These are phyloP conservation scores for Otatea glauca DNA, from an alignment of 176 grass and related monocot species.

Conservation along the genomic window DNA sequence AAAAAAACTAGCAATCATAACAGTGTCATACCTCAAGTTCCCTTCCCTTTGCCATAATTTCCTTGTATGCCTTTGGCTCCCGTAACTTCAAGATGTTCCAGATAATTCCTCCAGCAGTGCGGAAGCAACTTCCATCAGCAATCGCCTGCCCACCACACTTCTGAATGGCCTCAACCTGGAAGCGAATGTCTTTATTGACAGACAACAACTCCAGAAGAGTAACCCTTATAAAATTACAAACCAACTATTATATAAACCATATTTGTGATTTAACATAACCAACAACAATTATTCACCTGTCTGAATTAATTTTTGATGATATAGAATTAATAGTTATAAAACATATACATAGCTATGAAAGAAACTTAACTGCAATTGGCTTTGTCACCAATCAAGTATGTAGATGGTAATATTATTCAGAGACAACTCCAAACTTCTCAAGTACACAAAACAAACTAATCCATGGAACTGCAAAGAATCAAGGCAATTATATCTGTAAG, in stretches of 20 bases:
- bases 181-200: slow-evolving; percentile 35
- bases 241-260: not conserved
- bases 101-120: slow-evolving; percentile 89
- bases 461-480: slow-evolving; percentile 61
- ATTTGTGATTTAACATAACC: not conserved
- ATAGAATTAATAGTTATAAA: not conserved
- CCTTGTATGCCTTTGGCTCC: slow-evolving; percentile 93
- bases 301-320: not conserved
- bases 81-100: slow-evolving; percentile 97
- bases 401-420: slow-evolving; percentile 50
- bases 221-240: not conserved
- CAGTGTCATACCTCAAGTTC: slow-evolving; percentile 79
- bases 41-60: slow-evolving; percentile 93
- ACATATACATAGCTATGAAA: slow-evolving; percentile 48
- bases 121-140: slow-evolving; percentile 81
- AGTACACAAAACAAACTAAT: slow-evolving; percentile 65
- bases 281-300: not conserved
- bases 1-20: slow-evolving; percentile 19
- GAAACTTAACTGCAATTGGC: slow-evolving; percentile 63
- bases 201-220: not conserved
- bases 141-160: slow-evolving; percentile 81
- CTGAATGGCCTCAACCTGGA: slow-evolving; percentile 90
- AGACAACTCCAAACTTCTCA: slow-evolving; percentile 59
- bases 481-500: slow-evolving; percentile 49
- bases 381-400: slow-evolving; percentile 54